Evolutionary conservation across 768 basidiomycete genomes (phyloP), one percentile per base, ranked within the genome.

Genomic region (Mycena filopes): DNA sequence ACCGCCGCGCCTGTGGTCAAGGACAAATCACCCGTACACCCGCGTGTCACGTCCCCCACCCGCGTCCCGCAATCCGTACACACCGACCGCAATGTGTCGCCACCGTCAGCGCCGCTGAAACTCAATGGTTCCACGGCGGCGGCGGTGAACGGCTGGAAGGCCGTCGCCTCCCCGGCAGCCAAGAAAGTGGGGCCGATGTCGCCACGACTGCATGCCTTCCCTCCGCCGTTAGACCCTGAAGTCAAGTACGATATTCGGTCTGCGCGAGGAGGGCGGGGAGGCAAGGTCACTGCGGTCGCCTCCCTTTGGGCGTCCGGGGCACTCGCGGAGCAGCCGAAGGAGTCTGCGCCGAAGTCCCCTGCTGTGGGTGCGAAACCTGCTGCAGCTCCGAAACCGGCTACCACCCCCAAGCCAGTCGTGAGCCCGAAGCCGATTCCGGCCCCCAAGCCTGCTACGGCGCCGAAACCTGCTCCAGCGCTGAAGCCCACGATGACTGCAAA

Each of bases 261-360:
- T 40, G 92, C 91, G 5, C 84, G 92, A 23, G 92, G 93, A 5
- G 93, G 93, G 2, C 80, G 84, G 45, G 93, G 93, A 3, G 93
- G 92, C 15, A 84, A 85, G 56, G 93, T 94, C 18, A 82, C 91
- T 3, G 81, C 91, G 5, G 90, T 93, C 1, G 87, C 90, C 0
- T 85, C 91, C 2, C 78, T 94, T 25, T 94, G 92, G 92, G 86
- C 90, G 3, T 78, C 87, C 38, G 86, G 82, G n/a, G 81, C 80
- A 9, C 68, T 75, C 16, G 65, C 65, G 5, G 66, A 65, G 26
- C 56, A 60, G 55, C 18, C 63, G 12, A 64, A 48, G 43, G 63
- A 40, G 7, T 33, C 64, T 20, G 1, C 56, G 21, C 33, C 65
- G 29, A 55, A 56, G 38, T 55, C 53, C 51, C 45, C 28, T 9